Percentiles rank a stretch among this genome's conserved stretches.
These are phyloP conservation scores for Metschnikowia henanensis DNA, from an alignment of 805 yeast species.

Conservation along the genomic window DNA sequence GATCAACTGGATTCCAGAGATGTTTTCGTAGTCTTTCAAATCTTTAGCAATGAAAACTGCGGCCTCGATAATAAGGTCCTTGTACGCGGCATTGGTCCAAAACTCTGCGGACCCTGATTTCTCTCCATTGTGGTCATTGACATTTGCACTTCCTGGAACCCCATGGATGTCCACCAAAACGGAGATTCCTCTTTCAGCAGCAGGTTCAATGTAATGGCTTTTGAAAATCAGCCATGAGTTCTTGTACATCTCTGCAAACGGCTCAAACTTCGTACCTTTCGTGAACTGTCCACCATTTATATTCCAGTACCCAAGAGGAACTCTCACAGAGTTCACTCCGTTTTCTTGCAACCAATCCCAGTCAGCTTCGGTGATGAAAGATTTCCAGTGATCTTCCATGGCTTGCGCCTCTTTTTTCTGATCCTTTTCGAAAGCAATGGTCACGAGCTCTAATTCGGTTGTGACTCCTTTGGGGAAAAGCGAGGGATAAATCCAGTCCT, in stretches of 20 bases:
- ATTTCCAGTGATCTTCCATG: constrained; percentile 65
- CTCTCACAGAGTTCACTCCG: constrained; percentile 74
- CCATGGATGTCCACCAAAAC: constrained; percentile 86
- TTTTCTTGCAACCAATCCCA: constrained; percentile 74
- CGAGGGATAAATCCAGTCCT: constrained; percentile 71
- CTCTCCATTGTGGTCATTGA: constrained; percentile 82
- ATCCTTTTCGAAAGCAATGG: constrained; percentile 42
- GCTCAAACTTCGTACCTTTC: constrained; percentile 61
- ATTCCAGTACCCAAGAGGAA: constrained; percentile 93
- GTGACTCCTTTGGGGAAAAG: constrained; percentile 58
- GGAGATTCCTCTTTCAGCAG: constrained; percentile 62
- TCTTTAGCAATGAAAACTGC: constrained; percentile 64
- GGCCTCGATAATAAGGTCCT: constrained; percentile 47
- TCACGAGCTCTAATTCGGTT: constrained; percentile 75
- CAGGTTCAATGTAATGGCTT: constrained; percentile 52
- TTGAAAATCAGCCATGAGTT: constrained; percentile 74
- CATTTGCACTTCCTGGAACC: constrained; percentile 90
- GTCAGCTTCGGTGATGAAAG: constrained; percentile 63
- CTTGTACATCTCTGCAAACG: constrained; percentile 53
- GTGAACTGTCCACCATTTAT: constrained; percentile 63
- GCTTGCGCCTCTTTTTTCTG: constrained; percentile 53
- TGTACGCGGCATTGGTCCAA: constrained; percentile 50
- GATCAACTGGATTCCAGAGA: constrained; percentile 80
- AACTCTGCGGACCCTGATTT: constrained; percentile 55
- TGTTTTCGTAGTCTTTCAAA: constrained; percentile 56